Conservation (phyloP, 176 grass and related monocot species). For the Zea mays region DNA sequence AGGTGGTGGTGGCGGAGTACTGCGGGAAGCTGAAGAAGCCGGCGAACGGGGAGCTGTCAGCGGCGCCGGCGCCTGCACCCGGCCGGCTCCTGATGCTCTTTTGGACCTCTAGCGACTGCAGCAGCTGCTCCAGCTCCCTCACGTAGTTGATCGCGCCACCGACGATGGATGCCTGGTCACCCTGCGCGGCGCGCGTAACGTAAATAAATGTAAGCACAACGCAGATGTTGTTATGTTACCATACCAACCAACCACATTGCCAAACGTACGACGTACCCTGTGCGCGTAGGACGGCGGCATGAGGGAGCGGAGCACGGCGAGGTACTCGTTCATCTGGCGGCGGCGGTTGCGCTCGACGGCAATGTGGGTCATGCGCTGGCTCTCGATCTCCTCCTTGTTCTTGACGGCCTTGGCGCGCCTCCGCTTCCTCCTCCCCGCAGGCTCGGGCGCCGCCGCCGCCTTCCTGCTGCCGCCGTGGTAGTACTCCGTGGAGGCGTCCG, state of each 20-base stretch:
- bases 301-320: constrained; percentile 81
- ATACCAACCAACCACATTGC: not conserved
- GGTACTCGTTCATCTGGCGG: constrained; percentile 98
- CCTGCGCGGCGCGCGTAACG: constrained; percentile 24
- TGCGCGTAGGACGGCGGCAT: constrained; percentile 90
- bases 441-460: not conserved
- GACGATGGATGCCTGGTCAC: constrained; percentile 95
- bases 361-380: constrained; percentile 97
- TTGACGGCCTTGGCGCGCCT: constrained; percentile 67
- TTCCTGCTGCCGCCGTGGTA: not conserved
- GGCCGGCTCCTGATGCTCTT: constrained; percentile 49
- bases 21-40: constrained; percentile 87
- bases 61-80: not conserved
- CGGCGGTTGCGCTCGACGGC: constrained; percentile 98
- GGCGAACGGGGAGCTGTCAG: constrained; percentile 50
- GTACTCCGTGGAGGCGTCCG: constrained; percentile 36
- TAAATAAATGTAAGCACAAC: not conserved
- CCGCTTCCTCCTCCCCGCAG: constrained; percentile 62
- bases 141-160: constrained; percentile 95
- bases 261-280: constrained; percentile 49
- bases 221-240: not conserved
- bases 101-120: constrained; percentile 74
- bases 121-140: constrained; percentile 80
- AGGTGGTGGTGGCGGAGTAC: constrained; percentile 46
- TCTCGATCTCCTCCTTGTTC: constrained; percentile 98